Conservation (phyloP, 768 basidiomycete genomes). For the Chlorophyllum brunneum region DNA sequence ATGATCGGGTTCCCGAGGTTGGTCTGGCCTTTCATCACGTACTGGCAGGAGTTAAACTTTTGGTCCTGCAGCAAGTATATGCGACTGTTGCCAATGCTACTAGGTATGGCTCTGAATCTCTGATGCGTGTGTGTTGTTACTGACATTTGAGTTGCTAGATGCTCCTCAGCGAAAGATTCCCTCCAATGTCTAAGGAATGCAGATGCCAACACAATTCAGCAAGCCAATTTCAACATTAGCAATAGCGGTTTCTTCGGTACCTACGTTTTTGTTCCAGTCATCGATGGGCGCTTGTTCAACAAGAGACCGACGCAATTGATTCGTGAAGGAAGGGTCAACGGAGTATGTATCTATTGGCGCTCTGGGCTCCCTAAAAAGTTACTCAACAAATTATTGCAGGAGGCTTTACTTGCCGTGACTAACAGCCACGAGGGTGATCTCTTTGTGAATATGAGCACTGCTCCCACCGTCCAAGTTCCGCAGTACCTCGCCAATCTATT, state of each 20-base stretch:
- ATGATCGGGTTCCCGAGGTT: constrained; percentile 38
- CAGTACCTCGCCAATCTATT: constrained; percentile 35
- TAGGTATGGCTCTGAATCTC: background rate
- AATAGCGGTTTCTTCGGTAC: constrained; percentile 35
- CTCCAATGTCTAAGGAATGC: constrained; percentile 36
- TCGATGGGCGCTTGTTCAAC: constrained; percentile 44
- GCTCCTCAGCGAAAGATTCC: constrained; percentile 27
- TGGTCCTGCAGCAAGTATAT: background rate
- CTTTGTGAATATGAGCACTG: constrained; percentile 31
- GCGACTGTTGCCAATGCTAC: too few relatives aligned
- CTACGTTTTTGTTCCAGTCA: constrained; percentile 39
- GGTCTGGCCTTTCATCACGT: background rate
- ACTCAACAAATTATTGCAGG: constrained; percentile 17
- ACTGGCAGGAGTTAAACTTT: too few relatives aligned
- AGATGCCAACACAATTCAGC: constrained; percentile 29
- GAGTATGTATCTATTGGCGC: constrained; percentile 29
- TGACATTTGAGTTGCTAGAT: constrained; percentile 22
- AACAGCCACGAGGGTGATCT: constrained; percentile 33
- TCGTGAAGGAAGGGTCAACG: constrained; percentile 34
- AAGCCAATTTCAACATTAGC: constrained; percentile 28
- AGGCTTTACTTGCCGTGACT: constrained; percentile 32
- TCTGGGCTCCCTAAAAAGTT: too few relatives aligned
- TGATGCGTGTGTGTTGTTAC: background rate
- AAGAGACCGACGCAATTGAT: constrained; percentile 37
- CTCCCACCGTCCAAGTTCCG: constrained; percentile 21